Base-by-base conservation (phyloP, 371 early-diverging fungal species). In the Mortierella sp. region DNA sequence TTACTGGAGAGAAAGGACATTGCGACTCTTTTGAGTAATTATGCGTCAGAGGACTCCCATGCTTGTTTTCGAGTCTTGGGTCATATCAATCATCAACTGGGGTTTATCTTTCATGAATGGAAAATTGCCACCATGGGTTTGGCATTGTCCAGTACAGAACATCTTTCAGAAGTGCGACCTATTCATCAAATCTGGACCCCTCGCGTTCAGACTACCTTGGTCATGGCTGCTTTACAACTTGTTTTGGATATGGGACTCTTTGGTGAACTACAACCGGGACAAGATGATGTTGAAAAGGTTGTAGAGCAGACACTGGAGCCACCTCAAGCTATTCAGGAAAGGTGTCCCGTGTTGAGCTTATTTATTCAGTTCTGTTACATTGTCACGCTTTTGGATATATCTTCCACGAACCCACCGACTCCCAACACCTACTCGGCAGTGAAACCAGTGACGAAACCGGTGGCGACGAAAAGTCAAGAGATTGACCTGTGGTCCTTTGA, bases 31-130 rank as follows among this genome's bases (percentile, higher is more conserved):
- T 21, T 66, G 12, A 37, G 30, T 9, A 25, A 3, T 12, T 66
- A 58, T 50, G 59, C 58, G 28, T 58, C 48, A n/a, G 43, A 58
- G 16, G 50, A 57, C 51, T 18, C 43, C 21, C 50, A 58, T 14
- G 23, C 48, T 19, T 66, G 66, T 23, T 25, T 46, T 19, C 16
- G 48, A 23, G 66, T 59, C 47, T 51, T 66, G 26, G 25, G 18
- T n/a, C 51, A 59, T 19, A 66, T 66, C 66, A 66, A 66, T 44
- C 58, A 66, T 26, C 66, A 66, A 19, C 66, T 66, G 7, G n/a
- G 37, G 5, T 66, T 66, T 16, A 58, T 58, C 19, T 66, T 66
- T 57, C 59, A 66, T 18, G 57, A 66, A 14, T 66, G 66, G 66
- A 59, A 50, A 0, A 28, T 66, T 25, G 46, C 43, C 52, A 66